A percentile compares a stretch with the other conserved stretches of the same genome.
Evolutionary conservation across 2,329 filamentous ascomycete species (phyloP).

Genomic region (Akanthomyces uredinophilus): DNA sequence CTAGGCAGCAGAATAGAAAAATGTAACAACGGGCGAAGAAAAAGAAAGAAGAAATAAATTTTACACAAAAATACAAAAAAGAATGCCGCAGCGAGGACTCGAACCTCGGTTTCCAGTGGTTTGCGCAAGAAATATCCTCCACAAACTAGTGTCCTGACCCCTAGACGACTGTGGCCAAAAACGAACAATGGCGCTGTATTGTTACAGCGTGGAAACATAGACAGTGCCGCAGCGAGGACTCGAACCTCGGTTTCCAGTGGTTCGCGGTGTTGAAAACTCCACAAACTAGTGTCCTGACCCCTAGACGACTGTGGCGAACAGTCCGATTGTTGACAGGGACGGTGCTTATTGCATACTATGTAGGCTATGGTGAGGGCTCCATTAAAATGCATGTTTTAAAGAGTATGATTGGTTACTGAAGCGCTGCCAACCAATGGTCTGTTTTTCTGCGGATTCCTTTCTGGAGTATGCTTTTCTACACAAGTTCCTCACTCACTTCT

Average conservation of each 20-base stretch:
- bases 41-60: too few relatives aligned
- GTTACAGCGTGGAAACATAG: not conserved
- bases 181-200: not conserved
- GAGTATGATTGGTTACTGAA: too few relatives aligned
- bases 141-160: slow-evolving; percentile 29
- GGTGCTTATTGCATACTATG: not conserved
- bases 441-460: too few relatives aligned
- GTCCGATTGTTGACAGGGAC: slow-evolving; percentile 2
- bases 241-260: slow-evolving; percentile 28
- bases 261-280: slow-evolving; percentile 17
- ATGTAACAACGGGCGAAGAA: too few relatives aligned
- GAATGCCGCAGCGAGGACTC: slow-evolving; percentile 25
- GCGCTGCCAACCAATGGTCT: too few relatives aligned
- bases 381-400: too few relatives aligned
- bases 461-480: too few relatives aligned
- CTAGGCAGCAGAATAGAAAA: too few relatives aligned
- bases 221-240: slow-evolving; percentile 24
- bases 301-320: slow-evolving; percentile 23
- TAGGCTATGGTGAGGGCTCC: not conserved
- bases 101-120: slow-evolving; percentile 28
- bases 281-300: slow-evolving; percentile 29
- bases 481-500: too few relatives aligned
- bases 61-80: not conserved
- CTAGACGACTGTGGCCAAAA: slow-evolving; percentile 24
- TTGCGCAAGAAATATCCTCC: slow-evolving; percentile 15